Evolutionary conservation across 2,329 filamentous ascomycete genomes (phyloP), one percentile per base, ranked within the genome.

Genomic region (Penicillium frequentans): DNA sequence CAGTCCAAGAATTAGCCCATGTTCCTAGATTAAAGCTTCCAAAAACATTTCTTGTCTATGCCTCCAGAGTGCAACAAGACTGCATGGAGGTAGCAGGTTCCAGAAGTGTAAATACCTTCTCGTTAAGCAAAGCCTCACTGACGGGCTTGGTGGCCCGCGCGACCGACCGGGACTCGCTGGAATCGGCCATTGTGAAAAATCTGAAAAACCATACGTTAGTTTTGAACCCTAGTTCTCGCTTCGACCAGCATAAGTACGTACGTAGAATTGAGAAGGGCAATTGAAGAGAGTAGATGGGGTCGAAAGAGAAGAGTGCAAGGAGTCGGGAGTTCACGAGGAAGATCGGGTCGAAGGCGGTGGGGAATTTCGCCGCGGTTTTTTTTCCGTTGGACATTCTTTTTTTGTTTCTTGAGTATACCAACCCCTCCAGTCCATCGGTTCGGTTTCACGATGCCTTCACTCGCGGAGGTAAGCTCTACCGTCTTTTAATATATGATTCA

Each of bases 51-150:
- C 3, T 31, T 23, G 5, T 8, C 3, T 16, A 27, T 31, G 39
- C 14, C 8, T 33, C 14, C 9, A 19, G 1, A 23, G 29, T 11
- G 6, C 31, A 19, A 33, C 23, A 35, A 8, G 19, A 29, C 39
- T 10, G 13, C 43, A 47, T 21, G 24, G 19, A 26, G 29, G 16
- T 31, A 19, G 21, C 9, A 29, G 27, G 14, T 42, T 43, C 23
- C n/a, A 7, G 23, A 29, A 37, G 44, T 45, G 23, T 49, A 48
- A 44, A 48, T 87, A 97, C 95, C 92, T 99, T 99, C 82, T 99
- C 95, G 80, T 98, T 98, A 74, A 99, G 86, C 71, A 99, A 87
- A 73, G 93, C 91, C 84, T 99, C 95, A 84, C 93, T 98, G 80
- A 97, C 90, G 64, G 95, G 93, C 78, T 85, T 84, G 73, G 79